Conservation (phyloP, 345 rosid species). For the Populus tremula region DNA sequence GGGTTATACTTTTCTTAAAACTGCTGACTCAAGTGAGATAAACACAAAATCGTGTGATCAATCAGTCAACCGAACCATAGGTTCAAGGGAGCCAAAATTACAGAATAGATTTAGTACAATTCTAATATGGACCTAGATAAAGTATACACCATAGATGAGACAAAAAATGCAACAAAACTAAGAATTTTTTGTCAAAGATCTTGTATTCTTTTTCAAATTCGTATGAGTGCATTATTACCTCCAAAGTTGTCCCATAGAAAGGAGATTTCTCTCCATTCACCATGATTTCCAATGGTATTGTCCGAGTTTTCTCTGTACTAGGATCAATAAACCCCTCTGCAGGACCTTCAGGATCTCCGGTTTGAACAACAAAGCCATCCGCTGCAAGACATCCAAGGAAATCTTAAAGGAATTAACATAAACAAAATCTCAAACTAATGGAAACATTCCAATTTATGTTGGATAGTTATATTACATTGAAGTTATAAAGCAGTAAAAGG, state of each 20-base stretch:
- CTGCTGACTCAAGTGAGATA: background rate
- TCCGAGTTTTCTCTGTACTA: constrained; percentile 82
- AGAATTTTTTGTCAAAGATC: too few relatives aligned
- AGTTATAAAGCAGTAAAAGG: too few relatives aligned
- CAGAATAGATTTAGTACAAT: background rate
- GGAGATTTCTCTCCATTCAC: constrained; percentile 75
- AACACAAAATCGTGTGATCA: background rate
- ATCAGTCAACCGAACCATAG: background rate
- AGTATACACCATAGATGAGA: background rate
- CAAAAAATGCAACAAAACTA: background rate
- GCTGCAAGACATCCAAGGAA: constrained; percentile 47
- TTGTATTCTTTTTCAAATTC: too few relatives aligned
- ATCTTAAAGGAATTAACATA: background rate
- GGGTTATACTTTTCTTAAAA: background rate
- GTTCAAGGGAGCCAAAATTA: background rate
- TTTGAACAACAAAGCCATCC: constrained; percentile 98
- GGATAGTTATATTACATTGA: background rate
- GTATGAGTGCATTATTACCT: constrained; percentile 35
- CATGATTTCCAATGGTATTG: constrained; percentile 86
- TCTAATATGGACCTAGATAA: background rate
- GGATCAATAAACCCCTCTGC: constrained; percentile 96
- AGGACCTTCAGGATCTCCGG: constrained; percentile 98
- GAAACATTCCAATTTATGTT: background rate
- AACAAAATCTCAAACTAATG: background rate
- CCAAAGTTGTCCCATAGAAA: constrained; percentile 76